Evolutionary conservation across 2,329 filamentous ascomycete species (phyloP).

Genomic region (Cladobotryum mycophilum): DNA sequence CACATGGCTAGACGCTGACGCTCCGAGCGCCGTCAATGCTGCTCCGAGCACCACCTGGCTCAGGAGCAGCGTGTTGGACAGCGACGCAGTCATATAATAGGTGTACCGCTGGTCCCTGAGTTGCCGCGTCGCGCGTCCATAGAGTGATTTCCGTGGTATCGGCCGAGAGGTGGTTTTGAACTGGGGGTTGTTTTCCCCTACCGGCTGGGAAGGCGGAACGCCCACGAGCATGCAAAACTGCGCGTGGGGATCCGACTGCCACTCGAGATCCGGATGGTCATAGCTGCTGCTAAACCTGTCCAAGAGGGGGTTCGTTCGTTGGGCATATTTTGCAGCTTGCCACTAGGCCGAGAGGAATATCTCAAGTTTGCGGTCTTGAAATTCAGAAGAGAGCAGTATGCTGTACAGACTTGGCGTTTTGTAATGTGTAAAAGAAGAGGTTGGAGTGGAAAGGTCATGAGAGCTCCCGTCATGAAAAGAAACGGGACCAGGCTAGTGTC

Average conservation of each 20-base stretch:
- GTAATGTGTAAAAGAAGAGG: too few species aligned
- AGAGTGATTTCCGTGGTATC: slow-evolving; percentile 14
- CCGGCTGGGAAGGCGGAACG: slow-evolving; percentile 12
- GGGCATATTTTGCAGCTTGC: neutral
- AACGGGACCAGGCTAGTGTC: too few species aligned
- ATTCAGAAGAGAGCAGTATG: too few species aligned
- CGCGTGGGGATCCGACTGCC: slow-evolving; percentile 4
- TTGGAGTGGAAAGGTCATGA: too few species aligned
- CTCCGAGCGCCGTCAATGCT: slow-evolving; percentile 17
- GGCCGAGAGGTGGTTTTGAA: neutral
- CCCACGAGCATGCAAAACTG: slow-evolving; percentile 18
- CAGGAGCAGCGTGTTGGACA: slow-evolving; percentile 17
- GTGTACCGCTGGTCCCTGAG: slow-evolving; percentile 13
- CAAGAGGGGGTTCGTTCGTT: slow-evolving; percentile 10
- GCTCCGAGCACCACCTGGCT: slow-evolving; percentile 18
- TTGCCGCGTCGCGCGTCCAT: slow-evolving; percentile 14
- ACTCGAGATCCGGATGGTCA: slow-evolving; percentile 1
- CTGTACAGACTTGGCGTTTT: too few species aligned
- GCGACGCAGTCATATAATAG: slow-evolving; percentile 15
- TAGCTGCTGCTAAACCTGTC: neutral
- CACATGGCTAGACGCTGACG: slow-evolving; percentile 15
- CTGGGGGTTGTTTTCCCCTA: slow-evolving; percentile 10
- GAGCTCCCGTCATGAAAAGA: too few species aligned
- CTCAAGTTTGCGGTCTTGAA: too few species aligned
- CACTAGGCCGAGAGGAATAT: too few species aligned